Evolutionary conservation across 2,329 filamentous ascomycete genomes (phyloP), one percentile per base, ranked within the genome.

Genomic region (Zopfia rhizophila): DNA sequence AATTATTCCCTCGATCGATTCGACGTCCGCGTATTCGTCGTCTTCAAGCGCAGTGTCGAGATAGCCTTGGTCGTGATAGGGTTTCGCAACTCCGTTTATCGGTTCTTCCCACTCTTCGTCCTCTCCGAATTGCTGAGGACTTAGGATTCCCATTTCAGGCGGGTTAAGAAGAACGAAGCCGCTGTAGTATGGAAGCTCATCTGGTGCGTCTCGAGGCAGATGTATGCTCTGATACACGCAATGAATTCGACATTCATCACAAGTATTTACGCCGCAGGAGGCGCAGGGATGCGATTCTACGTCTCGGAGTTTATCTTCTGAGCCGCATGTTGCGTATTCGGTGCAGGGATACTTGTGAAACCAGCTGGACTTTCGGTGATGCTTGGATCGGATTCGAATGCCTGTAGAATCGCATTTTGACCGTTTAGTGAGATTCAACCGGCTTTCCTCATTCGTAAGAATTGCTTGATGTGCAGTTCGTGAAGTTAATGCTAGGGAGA

Each of bases 161-260:
- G 51, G 38, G 12, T 55, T 48, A 1, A 70, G 54, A 14, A 70
- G 30, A 1, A 61, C 56, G 30, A 66, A 68, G 16, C 67, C 67
- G 25, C 64, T 66, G 19, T 58, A 66, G 19, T 61, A 59, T 1
- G 65, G 60, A 6, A 70, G 38, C 21, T 70, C 67, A 17, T 67
- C 62, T 1, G 56, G 48, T 1, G 64, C 60, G 13, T 51, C 51
- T 3, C 59, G 45, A 3, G 51, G 30, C 41, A 65, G 58, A 44
- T 58, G 61, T 37, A 60, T 61, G 32, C 56, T 66, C 25, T 68
- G 65, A 28, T 67, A 70, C 4, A 68, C 63, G 45, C 63, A 66
- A 36, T 70, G 67, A 23, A 68, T 60, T 6, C 67, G 59, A 32
- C 67, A 70, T 40, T 70, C 67, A 27, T 70, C 48, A 48, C 67